Evolutionary conservation across 78 protist species (phyloP), one percentile per base, ranked within the genome.

Genomic region (Protostelium mycophagum): DNA sequence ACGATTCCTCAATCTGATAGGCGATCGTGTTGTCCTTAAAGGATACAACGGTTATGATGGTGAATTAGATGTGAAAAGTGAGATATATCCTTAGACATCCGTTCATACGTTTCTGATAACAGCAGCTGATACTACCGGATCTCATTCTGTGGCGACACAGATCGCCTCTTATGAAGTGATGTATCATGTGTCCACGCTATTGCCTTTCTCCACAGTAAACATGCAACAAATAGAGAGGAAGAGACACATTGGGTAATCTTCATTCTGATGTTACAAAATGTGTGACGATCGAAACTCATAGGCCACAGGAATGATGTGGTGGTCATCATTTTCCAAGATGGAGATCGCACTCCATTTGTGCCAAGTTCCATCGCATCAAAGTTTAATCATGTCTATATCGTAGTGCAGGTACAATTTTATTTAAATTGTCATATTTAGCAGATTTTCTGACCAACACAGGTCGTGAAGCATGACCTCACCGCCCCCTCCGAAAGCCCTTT

Each of bases 221-320:
- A 85, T 23, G 28, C 95, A 92, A 88, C 95, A 95, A 85, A 89
- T 95, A n/a, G 91, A 95, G 83, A 90, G 95, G 87, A 95, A 95
- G 91, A 39, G 94, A 37, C 96, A 93, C 88, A 88, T 95, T 34
- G 97, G 97, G 73, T 51, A 16, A 51, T 51, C 73, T 5, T 16
- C 73, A 5, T 51, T 16, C 73, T 51, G 94, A 89, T 38, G 94
- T n/a, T n/a, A n/a, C n/a, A n/a, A n/a, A n/a, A n/a, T n/a, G n/a
- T n/a, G n/a, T n/a, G n/a, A n/a, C n/a, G n/a, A n/a, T n/a, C n/a
- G n/a, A n/a, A n/a, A n/a, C n/a, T n/a, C n/a, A n/a, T n/a, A 37
- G 93, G 89, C 88, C 83, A 93, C 31, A 95, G 97, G 37, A 95
- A 95, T 83, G 97, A 95, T 89, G 86, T 93, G 35, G 96, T 91